Conservation (phyloP, 495 filamentous ascomycete genomes). For the Xylaria bambusicola region DNA sequence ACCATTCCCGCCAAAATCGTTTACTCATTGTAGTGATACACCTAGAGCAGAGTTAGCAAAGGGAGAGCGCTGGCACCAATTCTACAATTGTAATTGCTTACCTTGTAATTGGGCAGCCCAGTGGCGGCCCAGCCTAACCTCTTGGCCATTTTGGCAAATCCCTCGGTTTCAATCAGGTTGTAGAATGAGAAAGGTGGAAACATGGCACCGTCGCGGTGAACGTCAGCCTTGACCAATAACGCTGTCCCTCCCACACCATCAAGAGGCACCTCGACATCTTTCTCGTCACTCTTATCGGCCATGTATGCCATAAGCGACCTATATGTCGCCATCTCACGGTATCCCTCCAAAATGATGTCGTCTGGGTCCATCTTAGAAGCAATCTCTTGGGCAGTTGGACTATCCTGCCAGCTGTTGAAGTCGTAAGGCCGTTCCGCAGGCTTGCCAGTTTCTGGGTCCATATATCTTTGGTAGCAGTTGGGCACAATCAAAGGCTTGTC, state of each 20-base stretch:
- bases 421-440: slow-evolving; percentile 84
- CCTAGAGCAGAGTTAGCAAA: slow-evolving; percentile 52
- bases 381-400: slow-evolving; percentile 69
- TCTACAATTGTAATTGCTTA: slow-evolving; percentile 50
- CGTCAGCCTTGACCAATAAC: slow-evolving; percentile 93
- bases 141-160: slow-evolving; percentile 95
- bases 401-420: slow-evolving; percentile 96
- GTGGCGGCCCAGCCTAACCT: slow-evolving; percentile 80
- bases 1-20: slow-evolving; percentile 29
- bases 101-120: slow-evolving; percentile 95
- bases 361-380: slow-evolving; percentile 77
- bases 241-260: slow-evolving; percentile 96
- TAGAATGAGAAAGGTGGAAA: slow-evolving; percentile 97
- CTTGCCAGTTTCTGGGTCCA: slow-evolving; percentile 66
- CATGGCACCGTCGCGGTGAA: slow-evolving; percentile 97
- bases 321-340: slow-evolving; percentile 88
- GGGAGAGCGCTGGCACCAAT: background rate
- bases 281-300: slow-evolving; percentile 59
- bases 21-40: slow-evolving; percentile 91
- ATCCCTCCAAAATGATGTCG: slow-evolving; percentile 92
- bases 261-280: slow-evolving; percentile 63
- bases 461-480: slow-evolving; percentile 92
- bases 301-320: slow-evolving; percentile 90
- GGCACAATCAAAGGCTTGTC: slow-evolving; percentile 87
- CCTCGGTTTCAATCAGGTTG: slow-evolving; percentile 95